phyloP scores from a whole-genome alignment of 2,329 filamentous ascomycete genomes.

The Colletotrichum cuscutae region DNA sequence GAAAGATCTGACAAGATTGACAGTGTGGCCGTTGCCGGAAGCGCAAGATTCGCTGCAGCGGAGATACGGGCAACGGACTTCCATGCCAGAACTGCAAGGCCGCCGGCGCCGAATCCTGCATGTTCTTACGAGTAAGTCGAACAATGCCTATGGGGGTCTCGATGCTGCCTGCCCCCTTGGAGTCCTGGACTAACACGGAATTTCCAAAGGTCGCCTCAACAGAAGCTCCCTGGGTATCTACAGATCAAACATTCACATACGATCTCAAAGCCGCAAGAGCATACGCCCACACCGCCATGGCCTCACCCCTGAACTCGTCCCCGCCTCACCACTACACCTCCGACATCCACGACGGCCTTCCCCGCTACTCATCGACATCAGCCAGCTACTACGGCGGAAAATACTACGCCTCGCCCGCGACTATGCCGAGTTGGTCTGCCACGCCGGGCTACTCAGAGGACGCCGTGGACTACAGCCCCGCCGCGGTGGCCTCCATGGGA shows the following conservation, averaged over 20 bases:
- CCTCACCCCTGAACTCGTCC: constrained; percentile 41
- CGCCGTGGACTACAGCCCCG: constrained; percentile 48
- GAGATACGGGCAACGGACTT: constrained; percentile 79
- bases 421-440: constrained; percentile 45
- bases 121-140: constrained; percentile 79
- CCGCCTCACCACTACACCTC: constrained; percentile 45
- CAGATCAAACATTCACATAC: constrained; percentile 47
- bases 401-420: constrained; percentile 44
- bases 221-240: constrained; percentile 45
- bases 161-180: too few species aligned
- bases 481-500: constrained; percentile 36
- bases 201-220: constrained; percentile 48
- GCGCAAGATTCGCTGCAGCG: constrained; percentile 94
- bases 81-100: constrained; percentile 87
- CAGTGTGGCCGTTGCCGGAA: constrained; percentile 92
- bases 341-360: constrained; percentile 44
- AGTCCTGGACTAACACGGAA: background rate
- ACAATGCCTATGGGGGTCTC: constrained; percentile 3
- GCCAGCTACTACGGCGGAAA: constrained; percentile 44
- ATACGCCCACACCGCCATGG: constrained; percentile 40
- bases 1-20: constrained; percentile 27
- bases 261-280: constrained; percentile 49
- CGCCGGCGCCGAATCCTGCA: constrained; percentile 76
- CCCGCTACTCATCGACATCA: constrained; percentile 44
- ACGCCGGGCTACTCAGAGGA: constrained; percentile 48